These are phyloP conservation scores for Pontederia crassipes DNA, from an alignment of 176 grass and related monocot genomes.

Conservation along the genomic window DNA sequence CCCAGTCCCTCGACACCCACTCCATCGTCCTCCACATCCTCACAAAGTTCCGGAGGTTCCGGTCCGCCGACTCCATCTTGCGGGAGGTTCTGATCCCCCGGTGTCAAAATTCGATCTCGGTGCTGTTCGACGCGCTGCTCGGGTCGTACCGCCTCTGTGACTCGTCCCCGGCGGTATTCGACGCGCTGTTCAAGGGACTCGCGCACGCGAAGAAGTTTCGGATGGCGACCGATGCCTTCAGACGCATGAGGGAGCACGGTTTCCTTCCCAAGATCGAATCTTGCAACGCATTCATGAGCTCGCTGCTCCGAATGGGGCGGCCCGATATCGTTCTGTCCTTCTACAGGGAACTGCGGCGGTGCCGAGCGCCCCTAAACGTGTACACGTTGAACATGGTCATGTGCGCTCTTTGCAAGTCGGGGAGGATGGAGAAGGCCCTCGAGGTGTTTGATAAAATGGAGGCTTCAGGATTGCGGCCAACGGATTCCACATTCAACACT, in stretches of 20 bases:
- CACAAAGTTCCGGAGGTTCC: constrained; percentile 23
- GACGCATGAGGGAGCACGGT: constrained; percentile 51
- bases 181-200: constrained; percentile 54
- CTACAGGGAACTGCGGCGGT: constrained; percentile 67
- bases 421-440: constrained; percentile 34
- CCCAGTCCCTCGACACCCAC: constrained; percentile 23
- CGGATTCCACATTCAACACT: constrained; percentile 47
- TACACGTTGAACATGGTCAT: constrained; percentile 83
- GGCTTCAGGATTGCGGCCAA: constrained; percentile 36
- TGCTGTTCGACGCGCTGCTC: constrained; percentile 29
- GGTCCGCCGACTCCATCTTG: constrained; percentile 35
- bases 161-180: constrained; percentile 29
- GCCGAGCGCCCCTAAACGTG: constrained; percentile 51
- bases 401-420: constrained; percentile 26
- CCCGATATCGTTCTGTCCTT: constrained; percentile 53
- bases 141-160: constrained; percentile 18
- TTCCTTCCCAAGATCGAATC: constrained; percentile 50
- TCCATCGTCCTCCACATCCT: constrained; percentile 30
- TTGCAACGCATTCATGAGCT: constrained; percentile 71
- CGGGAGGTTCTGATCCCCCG: constrained; percentile 32
- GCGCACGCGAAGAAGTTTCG: constrained; percentile 53
- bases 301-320: constrained; percentile 34
- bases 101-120: constrained; percentile 15
- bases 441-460: constrained; percentile 53
- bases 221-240: constrained; percentile 47